phyloP scores from a whole-genome alignment of 345 rosid genomes.

The Arabis alpina region DNA sequence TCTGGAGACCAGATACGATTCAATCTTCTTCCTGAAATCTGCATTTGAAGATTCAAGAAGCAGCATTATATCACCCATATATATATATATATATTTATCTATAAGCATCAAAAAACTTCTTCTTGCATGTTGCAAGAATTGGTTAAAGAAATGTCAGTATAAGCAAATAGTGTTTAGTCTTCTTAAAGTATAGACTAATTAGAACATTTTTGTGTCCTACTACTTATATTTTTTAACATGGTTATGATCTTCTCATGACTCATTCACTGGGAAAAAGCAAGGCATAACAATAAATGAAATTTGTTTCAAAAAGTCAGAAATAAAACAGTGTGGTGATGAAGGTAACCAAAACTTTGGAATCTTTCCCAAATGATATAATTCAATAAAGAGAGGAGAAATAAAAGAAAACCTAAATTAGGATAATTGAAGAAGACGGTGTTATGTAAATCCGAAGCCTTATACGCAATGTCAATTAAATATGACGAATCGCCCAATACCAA shows the following conservation, averaged over 20 bases:
- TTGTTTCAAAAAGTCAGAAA: not conserved
- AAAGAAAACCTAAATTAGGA: not conserved
- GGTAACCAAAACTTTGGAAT: not conserved
- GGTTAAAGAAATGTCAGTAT: constrained; percentile 24
- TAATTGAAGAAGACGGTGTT: not conserved
- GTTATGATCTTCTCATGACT: not conserved
- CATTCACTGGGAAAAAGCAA: not conserved
- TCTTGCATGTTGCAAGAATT: too few relatives aligned
- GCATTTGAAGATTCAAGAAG: constrained; percentile 24
- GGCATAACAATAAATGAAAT: not conserved
- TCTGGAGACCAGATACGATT: constrained; percentile 77
- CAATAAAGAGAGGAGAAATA: not conserved
- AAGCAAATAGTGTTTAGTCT: constrained; percentile 30
- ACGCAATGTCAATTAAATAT: too few relatives aligned
- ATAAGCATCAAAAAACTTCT: not conserved
- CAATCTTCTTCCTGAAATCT: constrained; percentile 42
- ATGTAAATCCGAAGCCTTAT: not conserved
- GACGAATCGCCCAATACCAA: too few relatives aligned
- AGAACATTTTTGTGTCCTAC: constrained; percentile 13
- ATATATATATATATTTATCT: not conserved
- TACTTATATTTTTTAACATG: not conserved
- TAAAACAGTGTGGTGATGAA: not conserved
- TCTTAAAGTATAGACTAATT: constrained; percentile 39
- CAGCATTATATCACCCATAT: constrained; percentile 8
- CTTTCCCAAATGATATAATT: not conserved